Conservation (phyloP, 73 alveolate genomes). For the Tetrahymena thermophila region DNA sequence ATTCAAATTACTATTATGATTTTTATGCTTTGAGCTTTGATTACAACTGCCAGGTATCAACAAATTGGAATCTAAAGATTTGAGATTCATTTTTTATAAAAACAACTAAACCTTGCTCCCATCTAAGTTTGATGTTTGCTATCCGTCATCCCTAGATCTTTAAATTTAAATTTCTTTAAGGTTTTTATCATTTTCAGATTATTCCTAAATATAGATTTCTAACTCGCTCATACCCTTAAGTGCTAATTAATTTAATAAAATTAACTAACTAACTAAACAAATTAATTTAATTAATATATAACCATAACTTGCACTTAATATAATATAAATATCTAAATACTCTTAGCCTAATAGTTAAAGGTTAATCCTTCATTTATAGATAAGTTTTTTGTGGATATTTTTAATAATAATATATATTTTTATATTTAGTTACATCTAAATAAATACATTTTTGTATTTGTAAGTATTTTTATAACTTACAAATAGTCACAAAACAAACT, state of each 20-base stretch:
- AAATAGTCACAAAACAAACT: too few relatives aligned
- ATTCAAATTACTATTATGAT: not conserved
- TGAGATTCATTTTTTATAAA: not conserved
- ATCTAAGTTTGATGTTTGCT: not conserved
- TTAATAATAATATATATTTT: too few relatives aligned
- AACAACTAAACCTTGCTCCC: not conserved
- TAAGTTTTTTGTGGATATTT: too few relatives aligned
- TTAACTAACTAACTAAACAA: not conserved
- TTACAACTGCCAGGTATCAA: not conserved
- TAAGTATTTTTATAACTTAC: too few relatives aligned
- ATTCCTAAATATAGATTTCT: not conserved
- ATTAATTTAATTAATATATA: too few relatives aligned
- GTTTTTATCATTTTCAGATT: not conserved
- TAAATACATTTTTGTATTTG: too few relatives aligned
- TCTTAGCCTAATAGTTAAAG: not conserved
- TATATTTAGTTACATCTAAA: too few relatives aligned
- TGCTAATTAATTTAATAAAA: not conserved
- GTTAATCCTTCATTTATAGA: too few relatives aligned
- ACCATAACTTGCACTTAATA: not conserved
- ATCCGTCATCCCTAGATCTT: not conserved
- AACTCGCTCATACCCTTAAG: not conserved
- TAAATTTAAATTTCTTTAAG: not conserved
- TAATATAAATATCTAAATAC: not conserved
- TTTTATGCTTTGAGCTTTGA: not conserved
- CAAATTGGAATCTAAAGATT: not conserved